Conservation (phyloP, 257 asterid genomes). For the Solanum dulcamara region DNA sequence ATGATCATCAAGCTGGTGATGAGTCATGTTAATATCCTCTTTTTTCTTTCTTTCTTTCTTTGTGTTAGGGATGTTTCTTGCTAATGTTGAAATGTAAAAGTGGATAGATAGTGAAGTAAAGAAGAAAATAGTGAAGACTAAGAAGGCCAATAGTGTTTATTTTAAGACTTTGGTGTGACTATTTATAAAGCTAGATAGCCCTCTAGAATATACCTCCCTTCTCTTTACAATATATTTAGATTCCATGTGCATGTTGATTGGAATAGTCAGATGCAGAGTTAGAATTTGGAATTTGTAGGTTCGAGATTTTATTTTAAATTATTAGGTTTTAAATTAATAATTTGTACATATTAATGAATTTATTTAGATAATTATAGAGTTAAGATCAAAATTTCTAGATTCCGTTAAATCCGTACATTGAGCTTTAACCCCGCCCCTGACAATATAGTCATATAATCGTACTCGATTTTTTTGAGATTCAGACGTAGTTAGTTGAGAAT, state of each 20-base stretch:
- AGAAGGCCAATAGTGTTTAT: background rate
- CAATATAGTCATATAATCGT: background rate
- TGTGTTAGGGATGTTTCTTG: background rate
- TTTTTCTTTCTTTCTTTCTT: background rate
- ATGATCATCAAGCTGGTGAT: conserved; percentile 19
- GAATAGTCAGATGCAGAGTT: too few species aligned
- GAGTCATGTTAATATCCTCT: conserved; percentile 4
- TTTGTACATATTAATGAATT: background rate
- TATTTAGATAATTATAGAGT: background rate
- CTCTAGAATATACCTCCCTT: background rate
- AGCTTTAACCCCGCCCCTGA: accelerated
- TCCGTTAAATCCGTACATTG: accelerated
- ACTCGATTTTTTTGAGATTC: background rate
- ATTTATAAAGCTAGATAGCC: background rate
- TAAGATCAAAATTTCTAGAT: background rate
- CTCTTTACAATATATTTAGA: background rate
- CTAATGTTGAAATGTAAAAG: background rate
- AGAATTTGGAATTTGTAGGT: background rate
- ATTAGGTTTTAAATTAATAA: background rate
- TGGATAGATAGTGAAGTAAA: background rate
- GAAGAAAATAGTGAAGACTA: background rate
- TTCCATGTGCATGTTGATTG: background rate
- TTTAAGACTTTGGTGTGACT: background rate
- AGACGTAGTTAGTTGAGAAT: background rate
- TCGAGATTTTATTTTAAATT: background rate